These are phyloP conservation scores for Mesembryanthemum crystallinum DNA, from an alignment of 148 eudicot species.

Conservation along the genomic window DNA sequence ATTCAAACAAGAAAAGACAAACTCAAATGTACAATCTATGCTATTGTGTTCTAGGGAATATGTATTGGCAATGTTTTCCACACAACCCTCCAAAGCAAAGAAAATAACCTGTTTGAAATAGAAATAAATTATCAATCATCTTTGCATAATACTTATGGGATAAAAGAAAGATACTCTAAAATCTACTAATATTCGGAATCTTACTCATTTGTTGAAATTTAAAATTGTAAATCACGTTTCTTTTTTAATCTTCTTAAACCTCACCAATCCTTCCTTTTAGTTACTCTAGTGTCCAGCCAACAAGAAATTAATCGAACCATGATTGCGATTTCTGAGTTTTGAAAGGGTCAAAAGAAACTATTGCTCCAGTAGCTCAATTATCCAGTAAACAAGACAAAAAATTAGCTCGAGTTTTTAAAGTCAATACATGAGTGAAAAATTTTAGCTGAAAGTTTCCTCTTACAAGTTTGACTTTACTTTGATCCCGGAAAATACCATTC, in stretches of 20 bases:
- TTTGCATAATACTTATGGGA: no score
- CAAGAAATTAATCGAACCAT: no score
- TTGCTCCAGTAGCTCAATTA: not conserved
- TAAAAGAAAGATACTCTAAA: no score
- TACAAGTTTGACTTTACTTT: conserved; percentile 5
- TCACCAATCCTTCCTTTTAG: no score
- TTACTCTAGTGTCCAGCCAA: no score
- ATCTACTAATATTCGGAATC: no score
- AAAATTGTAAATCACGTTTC: no score
- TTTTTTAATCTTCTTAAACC: no score
- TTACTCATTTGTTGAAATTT: no score
- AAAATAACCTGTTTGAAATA: conserved; percentile 63
- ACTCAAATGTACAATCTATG: conserved; percentile 55
- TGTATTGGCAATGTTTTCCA: conserved; percentile 59
- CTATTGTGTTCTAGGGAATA: conserved; percentile 71
- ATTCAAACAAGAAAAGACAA: conserved; percentile 52
- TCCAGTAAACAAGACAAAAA: no score
- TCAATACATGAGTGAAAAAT: conserved; percentile 1
- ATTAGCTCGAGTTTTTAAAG: not conserved
- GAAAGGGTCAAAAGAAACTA: not conserved
- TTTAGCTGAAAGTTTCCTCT: not conserved
- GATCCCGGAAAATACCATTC: not conserved
- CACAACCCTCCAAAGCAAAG: conserved; percentile 56
- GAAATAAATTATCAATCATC: conserved; percentile 19
- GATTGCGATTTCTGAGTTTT: no score